These are phyloP conservation scores for Ilyonectria mors-panacis DNA, from an alignment of 2,329 filamentous ascomycete species.

Conservation along the genomic window DNA sequence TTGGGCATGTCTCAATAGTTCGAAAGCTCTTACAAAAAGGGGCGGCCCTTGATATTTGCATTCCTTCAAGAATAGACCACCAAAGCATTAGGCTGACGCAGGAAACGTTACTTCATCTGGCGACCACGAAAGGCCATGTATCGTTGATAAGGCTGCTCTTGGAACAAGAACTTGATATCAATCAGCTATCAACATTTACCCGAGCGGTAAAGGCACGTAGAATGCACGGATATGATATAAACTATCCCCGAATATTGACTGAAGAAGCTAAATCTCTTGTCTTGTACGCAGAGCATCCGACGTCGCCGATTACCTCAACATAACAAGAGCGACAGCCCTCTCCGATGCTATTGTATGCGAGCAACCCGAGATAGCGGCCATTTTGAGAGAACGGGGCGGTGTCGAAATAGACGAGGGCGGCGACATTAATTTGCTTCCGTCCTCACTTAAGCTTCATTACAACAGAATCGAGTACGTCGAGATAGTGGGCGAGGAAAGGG, in stretches of 20 bases:
- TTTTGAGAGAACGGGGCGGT: background rate
- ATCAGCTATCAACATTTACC: background rate
- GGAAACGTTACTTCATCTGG: background rate
- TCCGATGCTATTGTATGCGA: background rate
- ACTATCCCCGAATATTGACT: background rate
- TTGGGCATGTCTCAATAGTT: background rate
- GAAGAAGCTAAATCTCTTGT: background rate
- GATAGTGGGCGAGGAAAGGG: background rate
- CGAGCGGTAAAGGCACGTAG: background rate
- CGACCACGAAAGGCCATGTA: background rate
- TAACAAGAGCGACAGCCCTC: conserved; percentile 3
- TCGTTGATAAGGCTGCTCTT: background rate
- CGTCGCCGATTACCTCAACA: background rate
- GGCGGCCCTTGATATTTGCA: background rate
- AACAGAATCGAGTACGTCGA: background rate
- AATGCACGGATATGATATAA: background rate
- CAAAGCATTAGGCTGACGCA: background rate
- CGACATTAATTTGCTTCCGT: background rate
- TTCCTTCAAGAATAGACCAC: background rate
- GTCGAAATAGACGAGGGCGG: background rate
- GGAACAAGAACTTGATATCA: background rate
- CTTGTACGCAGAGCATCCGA: no score
- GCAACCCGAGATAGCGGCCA: background rate
- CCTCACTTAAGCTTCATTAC: background rate
- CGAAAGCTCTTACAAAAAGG: background rate